These are phyloP conservation scores for Fusarium avenaceum DNA, from an alignment of 2,329 filamentous ascomycete genomes.

Conservation along the genomic window DNA sequence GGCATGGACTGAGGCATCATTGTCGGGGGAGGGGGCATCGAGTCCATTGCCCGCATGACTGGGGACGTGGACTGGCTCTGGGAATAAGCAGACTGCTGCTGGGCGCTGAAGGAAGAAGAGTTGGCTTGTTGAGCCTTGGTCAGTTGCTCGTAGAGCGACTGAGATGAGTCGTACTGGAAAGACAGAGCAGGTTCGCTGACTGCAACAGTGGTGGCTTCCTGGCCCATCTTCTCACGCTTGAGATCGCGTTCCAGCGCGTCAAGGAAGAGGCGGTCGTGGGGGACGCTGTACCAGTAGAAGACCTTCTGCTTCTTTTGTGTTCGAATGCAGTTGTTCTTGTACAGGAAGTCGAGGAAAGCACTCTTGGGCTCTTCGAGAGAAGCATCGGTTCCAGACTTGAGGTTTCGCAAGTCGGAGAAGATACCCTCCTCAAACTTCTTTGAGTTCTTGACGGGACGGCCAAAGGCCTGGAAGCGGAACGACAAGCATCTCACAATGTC, in stretches of 20 bases:
- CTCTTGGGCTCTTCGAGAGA: slow-evolving; percentile 99
- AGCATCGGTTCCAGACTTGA: slow-evolving; percentile 98
- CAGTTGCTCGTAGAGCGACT: slow-evolving; percentile 98
- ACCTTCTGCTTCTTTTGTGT: slow-evolving; percentile 99
- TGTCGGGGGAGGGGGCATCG: slow-evolving; percentile 91
- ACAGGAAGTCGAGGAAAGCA: slow-evolving; percentile 96
- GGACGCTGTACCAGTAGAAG: slow-evolving; percentile 99
- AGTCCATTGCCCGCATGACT: slow-evolving; percentile 89
- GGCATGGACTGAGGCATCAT: slow-evolving; percentile 76
- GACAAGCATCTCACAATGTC: slow-evolving; percentile 98
- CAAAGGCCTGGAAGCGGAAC: slow-evolving; percentile 98
- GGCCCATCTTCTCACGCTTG: slow-evolving; percentile 99
- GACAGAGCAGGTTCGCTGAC: slow-evolving; percentile 97
- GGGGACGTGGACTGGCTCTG: slow-evolving; percentile 89
- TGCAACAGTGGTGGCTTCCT: slow-evolving; percentile 96
- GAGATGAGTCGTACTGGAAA: slow-evolving; percentile 99
- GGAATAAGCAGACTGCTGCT: slow-evolving; percentile 76
- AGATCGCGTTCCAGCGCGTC: slow-evolving; percentile 97
- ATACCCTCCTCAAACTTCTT: slow-evolving; percentile 99
- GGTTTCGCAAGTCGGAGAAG: slow-evolving; percentile 97
- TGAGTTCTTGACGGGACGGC: slow-evolving; percentile 97
- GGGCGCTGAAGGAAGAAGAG: slow-evolving; percentile 93
- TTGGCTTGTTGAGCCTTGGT: slow-evolving; percentile 99
- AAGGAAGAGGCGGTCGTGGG: slow-evolving; percentile 96
- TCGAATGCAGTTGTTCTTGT: slow-evolving; percentile 99